Evolutionary conservation across 2,329 filamentous ascomycete species (phyloP), one percentile per base, ranked within the genome.

Genomic region (Zelopaecilomyces penicillatus): DNA sequence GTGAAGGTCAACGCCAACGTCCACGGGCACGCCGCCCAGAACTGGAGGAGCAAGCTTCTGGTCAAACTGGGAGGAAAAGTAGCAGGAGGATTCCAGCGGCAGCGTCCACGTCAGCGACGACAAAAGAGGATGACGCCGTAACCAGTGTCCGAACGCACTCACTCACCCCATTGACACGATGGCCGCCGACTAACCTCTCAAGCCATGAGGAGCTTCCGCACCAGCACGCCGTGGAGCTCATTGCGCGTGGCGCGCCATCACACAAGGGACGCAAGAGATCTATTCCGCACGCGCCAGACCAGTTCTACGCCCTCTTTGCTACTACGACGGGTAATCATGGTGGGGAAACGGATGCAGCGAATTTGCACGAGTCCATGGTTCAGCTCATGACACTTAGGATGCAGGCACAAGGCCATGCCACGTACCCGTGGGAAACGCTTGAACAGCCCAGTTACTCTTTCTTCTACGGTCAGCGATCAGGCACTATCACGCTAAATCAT

Each of bases 391-490:
- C 74, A 2, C 60, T 80, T 56, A 66, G 70, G 28, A 64, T 74
- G 10, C 65, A 70, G 45, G 68, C 70, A 4, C 54, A 60, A 0
- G 66, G 65, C 4, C 56, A 64, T 11, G 66, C 75, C 37, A 57
- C 60, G 3, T 60, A 68, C 47, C 82, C 81, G 2, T 87, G 81
- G 84, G 76, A 83, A 50, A 82, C 83, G 1, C 68, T 88, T 28
- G 85, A 89, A 57, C 83, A 87, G 55, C 85, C 85, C 4, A 86
- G 82, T 58, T 80, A 81, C 61, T 73, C 79, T 1, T 85, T 84
- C 58, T 76, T 74, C 51, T 83, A 79, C 60, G 85, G 85, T 9
- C 67, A 69, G 41, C 70, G 76, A 26, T 78, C 83, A 0, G 85
- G 85, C 5, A 88, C 84, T 1, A 76, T 85, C 42, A 87, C 83